Evolutionary conservation across 1,284 basidiomycete species (phyloP).

Genomic region (Cutaneotrichosporon cavernicola): DNA sequence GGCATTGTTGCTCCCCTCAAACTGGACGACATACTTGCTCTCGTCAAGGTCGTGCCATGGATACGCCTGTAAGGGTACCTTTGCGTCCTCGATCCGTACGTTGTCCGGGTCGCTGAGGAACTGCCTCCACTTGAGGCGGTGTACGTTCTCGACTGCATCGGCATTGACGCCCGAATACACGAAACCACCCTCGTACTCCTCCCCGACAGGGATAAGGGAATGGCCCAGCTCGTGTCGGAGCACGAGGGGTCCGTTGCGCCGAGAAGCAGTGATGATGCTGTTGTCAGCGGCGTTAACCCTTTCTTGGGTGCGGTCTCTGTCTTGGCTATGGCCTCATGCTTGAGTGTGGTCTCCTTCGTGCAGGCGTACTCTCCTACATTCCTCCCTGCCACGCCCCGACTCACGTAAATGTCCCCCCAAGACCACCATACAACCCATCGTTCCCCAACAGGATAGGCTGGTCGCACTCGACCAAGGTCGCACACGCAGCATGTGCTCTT

Average conservation of each 20-base stretch:
- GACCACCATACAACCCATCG: constrained; percentile 75
- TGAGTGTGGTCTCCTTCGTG: too few relatives aligned
- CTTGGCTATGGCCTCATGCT: too few relatives aligned
- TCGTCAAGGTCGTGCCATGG: constrained; percentile 61
- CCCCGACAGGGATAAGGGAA: constrained; percentile 62
- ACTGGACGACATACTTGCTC: constrained; percentile 58
- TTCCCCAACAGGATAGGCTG: constrained; percentile 77
- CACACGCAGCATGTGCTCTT: constrained; percentile 67
- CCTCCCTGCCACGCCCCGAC: constrained; percentile 36
- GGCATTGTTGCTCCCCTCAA: background rate
- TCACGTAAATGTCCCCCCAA: constrained; percentile 79
- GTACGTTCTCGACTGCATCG: constrained; percentile 33
- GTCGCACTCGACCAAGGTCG: constrained; percentile 59
- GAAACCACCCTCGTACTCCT: constrained; percentile 76
- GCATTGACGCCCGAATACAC: constrained; percentile 75
- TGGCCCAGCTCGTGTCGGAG: constrained; percentile 76
- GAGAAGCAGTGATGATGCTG: constrained; percentile 74
- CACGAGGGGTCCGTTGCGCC: constrained; percentile 73
- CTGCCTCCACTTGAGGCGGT: constrained; percentile 64
- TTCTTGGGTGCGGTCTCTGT: background rate
- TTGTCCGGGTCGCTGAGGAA: constrained; percentile 61
- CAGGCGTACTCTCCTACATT: background rate
- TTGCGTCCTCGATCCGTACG: constrained; percentile 64
- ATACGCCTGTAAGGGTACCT: constrained; percentile 73
- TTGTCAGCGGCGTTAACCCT: constrained; percentile 1